Evolutionary conservation across 73 alveolate genomes (phyloP).

Genomic region (Paraurostyla sp.): DNA sequence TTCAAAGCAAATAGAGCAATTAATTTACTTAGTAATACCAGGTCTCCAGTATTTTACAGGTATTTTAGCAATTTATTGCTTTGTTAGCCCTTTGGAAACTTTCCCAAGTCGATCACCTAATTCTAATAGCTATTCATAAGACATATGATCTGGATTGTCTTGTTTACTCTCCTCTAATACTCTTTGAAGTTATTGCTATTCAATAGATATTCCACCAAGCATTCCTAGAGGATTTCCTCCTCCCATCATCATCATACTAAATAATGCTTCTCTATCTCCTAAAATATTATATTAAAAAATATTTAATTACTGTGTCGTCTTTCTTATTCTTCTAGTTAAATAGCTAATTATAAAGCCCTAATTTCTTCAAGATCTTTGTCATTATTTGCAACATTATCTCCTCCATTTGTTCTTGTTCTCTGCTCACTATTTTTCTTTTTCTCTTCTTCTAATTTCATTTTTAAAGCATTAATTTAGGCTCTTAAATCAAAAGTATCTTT

Average conservation of each 20-base stretch:
- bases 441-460: slow-evolving; percentile 8
- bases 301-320: slow-evolving; percentile 33
- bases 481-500: slow-evolving; percentile 6
- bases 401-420: not conserved
- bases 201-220: slow-evolving; percentile 9
- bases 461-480: not conserved
- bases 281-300: not conserved
- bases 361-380: slow-evolving; percentile 51
- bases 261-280: slow-evolving; percentile 44
- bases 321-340: slow-evolving; percentile 60
- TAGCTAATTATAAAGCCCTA: slow-evolving; percentile 49
- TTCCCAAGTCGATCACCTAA: slow-evolving; percentile 82
- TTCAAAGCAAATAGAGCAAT: slow-evolving; percentile 61
- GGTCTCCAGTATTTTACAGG: slow-evolving; percentile 44
- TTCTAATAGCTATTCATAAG: slow-evolving; percentile 81
- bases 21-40: not conserved
- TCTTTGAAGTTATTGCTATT: not conserved
- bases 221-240: not conserved
- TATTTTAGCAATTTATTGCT: slow-evolving; percentile 63
- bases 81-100: slow-evolving; percentile 80
- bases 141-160: slow-evolving; percentile 77
- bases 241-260: slow-evolving; percentile 20
- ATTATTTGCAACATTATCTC: not conserved
- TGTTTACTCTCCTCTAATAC: slow-evolving; percentile 29
- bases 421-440: not conserved